phyloP scores from a whole-genome alignment of 2,329 filamentous ascomycete genomes.

The Diplodia scrobiculata region DNA sequence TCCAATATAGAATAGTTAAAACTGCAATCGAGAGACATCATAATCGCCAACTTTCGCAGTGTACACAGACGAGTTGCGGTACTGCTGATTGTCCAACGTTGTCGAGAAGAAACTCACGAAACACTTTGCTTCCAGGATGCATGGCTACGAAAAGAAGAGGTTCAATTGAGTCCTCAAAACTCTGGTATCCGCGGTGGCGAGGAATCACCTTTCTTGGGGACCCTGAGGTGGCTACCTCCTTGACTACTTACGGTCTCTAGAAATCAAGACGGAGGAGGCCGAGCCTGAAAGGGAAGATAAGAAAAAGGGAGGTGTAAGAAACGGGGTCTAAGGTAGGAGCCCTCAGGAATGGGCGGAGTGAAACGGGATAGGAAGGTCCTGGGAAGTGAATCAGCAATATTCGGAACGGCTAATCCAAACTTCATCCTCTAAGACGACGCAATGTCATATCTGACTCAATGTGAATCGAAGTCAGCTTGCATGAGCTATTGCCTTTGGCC shows the following conservation, averaged over 20 bases:
- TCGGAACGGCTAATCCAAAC: no score
- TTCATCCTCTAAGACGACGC: no score
- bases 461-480: background rate
- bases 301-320: background rate
- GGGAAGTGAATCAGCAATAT: no score
- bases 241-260: background rate
- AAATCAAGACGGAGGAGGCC: background rate
- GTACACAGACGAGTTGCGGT: background rate
- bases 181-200: background rate
- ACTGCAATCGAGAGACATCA: no score
- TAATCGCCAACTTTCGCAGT: background rate
- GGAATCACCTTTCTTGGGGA: no score
- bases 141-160: background rate
- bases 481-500: background rate
- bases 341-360: background rate
- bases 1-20: no score
- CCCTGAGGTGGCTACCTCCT: background rate
- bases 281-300: background rate
- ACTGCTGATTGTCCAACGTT: background rate
- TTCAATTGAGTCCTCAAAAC: background rate
- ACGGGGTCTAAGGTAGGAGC: background rate
- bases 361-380: no score
- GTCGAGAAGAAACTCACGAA: background rate
- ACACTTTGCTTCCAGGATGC: background rate
- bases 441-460: no score